Conservation (phyloP, 345 rosid genomes). For the Alliaria petiolata region DNA sequence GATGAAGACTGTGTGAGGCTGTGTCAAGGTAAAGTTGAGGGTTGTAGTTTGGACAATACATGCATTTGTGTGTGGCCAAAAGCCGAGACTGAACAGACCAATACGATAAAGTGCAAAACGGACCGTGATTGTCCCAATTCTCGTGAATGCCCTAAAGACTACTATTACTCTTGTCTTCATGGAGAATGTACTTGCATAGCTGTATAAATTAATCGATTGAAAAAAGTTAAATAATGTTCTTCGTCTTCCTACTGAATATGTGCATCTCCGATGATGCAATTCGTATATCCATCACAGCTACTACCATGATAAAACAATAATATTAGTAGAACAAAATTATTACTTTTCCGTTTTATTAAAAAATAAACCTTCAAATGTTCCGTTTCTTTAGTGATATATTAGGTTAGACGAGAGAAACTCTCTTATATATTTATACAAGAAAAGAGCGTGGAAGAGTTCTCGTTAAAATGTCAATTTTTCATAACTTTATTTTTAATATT, state of each 20-base stretch:
- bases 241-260: no score
- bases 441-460: no score
- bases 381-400: no score
- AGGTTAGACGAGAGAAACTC: no score
- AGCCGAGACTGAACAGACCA: neutral
- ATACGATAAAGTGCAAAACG: neutral
- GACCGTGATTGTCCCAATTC: constrained; percentile 8
- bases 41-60: neutral
- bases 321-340: neutral
- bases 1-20: neutral
- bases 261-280: neutral
- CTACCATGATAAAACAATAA: neutral
- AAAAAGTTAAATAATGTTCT: no score
- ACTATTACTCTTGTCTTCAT: neutral
- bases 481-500: no score
- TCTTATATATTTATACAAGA: no score
- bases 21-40: neutral
- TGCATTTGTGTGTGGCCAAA: neutral
- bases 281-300: neutral
- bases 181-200: constrained; percentile 9
- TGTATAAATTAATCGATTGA: neutral
- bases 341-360: no score
- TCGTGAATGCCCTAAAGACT: neutral
- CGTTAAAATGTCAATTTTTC: no score
- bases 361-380: no score